Conservation (phyloP, 2,329 filamentous ascomycete species). For the Ceratocystiopsis brevicomis region DNA sequence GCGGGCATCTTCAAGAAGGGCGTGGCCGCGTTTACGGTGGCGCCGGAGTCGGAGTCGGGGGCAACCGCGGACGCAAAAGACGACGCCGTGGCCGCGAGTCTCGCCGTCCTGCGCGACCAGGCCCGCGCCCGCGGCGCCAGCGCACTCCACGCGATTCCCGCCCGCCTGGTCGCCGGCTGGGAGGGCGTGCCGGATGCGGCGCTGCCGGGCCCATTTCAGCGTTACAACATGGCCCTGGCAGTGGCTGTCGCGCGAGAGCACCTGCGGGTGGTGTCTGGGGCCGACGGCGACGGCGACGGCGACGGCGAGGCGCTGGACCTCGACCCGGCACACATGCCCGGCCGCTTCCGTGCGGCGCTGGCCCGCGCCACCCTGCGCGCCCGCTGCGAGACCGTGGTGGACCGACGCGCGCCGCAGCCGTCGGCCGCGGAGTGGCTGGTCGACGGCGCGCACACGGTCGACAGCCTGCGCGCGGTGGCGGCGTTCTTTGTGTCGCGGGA, state of each 20-base stretch:
- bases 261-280: conserved; percentile 3
- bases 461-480: conserved; percentile 67
- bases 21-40: conserved; percentile 35
- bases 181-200: conserved; percentile 29
- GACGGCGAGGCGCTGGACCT: conserved; percentile 30
- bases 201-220: conserved; percentile 28
- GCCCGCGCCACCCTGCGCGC: conserved; percentile 62
- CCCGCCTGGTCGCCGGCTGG: conserved; percentile 27
- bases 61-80: conserved; percentile 1
- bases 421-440: conserved; percentile 52
- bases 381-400: conserved; percentile 49
- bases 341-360: conserved; percentile 36
- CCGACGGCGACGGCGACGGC: conserved; percentile 8
- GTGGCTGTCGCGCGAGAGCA: conserved; percentile 12
- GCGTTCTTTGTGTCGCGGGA: conserved; percentile 46
- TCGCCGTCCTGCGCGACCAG: conserved; percentile 35
- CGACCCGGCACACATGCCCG: background rate
- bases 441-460: conserved; percentile 82
- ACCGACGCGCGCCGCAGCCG: conserved; percentile 34
- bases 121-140: conserved; percentile 32
- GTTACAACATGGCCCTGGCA: conserved; percentile 34
- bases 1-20: conserved; percentile 49
- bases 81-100: conserved; percentile 17
- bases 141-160: conserved; percentile 24
- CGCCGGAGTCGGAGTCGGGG: no score